phyloP scores from a whole-genome alignment of 805 yeast genomes.

The Nakazawaea sp. region DNA sequence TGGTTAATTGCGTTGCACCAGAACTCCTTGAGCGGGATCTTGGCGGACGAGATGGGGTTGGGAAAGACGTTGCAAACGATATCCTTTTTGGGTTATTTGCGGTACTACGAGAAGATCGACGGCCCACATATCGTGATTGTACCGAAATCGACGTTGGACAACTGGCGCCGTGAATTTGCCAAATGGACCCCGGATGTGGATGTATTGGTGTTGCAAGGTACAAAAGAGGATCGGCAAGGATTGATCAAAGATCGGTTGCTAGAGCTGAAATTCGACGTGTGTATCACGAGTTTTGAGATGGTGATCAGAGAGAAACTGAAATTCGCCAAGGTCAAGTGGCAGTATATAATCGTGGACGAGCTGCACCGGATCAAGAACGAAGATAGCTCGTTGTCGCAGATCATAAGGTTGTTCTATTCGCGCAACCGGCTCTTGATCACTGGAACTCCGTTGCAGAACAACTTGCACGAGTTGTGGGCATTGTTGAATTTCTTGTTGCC shows the following conservation, averaged over 20 bases:
- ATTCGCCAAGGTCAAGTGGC: slow-evolving; percentile 83
- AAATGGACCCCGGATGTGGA: slow-evolving; percentile 96
- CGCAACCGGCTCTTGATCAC: slow-evolving; percentile 81
- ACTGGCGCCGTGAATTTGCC: slow-evolving; percentile 92
- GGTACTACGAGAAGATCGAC: slow-evolving; percentile 68
- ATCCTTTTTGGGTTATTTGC: slow-evolving; percentile 74
- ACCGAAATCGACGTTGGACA: slow-evolving; percentile 92
- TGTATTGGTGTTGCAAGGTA: slow-evolving; percentile 81
- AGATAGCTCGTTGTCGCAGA: slow-evolving; percentile 85
- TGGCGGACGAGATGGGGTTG: slow-evolving; percentile 98
- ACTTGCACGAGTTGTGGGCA: slow-evolving; percentile 95
- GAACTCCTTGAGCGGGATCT: slow-evolving; percentile 81
- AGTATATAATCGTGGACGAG: slow-evolving; percentile 89
- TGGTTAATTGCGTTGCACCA: slow-evolving; percentile 90
- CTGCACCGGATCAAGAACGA: slow-evolving; percentile 97
- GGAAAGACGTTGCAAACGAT: slow-evolving; percentile 96
- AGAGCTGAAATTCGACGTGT: slow-evolving; percentile 79
- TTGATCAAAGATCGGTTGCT: slow-evolving; percentile 54
- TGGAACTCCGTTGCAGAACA: slow-evolving; percentile 94
- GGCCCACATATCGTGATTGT: slow-evolving; percentile 93
- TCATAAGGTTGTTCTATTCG: slow-evolving; percentile 82
- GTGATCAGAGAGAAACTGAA: slow-evolving; percentile 82
- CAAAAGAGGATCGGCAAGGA: slow-evolving; percentile 67
- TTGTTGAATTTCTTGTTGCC: slow-evolving; percentile 83
- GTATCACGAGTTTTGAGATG: slow-evolving; percentile 89